Conservation (phyloP, 164 flowering plant genomes). For the Vitis amurensis region DNA sequence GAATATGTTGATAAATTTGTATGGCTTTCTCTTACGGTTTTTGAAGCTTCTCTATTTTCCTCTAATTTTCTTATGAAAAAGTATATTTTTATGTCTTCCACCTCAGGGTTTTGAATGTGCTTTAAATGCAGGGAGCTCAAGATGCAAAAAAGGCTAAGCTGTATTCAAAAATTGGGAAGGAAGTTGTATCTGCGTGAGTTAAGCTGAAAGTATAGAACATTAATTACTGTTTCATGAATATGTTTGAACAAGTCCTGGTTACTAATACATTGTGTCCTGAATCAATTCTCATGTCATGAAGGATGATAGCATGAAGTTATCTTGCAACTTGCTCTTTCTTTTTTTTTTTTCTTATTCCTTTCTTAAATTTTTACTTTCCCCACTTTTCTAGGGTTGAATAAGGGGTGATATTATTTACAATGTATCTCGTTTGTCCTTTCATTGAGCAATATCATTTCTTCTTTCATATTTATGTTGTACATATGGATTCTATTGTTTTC, state of each 20-base stretch:
- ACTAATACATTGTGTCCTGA: no score
- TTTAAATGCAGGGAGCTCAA: slow-evolving; percentile 69
- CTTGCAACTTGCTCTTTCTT: no score
- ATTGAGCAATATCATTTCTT: neutral
- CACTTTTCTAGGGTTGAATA: no score
- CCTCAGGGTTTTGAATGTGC: slow-evolving; percentile 10
- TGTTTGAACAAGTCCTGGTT: no score
- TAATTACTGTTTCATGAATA: no score
- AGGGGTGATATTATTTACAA: no score
- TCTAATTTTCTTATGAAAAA: neutral
- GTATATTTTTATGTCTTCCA: neutral
- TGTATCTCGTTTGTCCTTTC: neutral
- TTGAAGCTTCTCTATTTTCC: neutral
- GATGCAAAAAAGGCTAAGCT: slow-evolving; percentile 85
- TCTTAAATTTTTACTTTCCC: no score
- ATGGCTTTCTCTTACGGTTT: no score
- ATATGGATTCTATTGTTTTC: neutral
- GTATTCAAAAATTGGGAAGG: slow-evolving; percentile 80
- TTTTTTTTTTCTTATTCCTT: no score
- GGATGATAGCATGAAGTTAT: no score
- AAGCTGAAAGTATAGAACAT: neutral
- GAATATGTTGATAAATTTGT: no score
- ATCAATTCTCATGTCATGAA: no score
- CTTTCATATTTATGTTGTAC: neutral
- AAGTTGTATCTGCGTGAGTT: slow-evolving; percentile 95